Base-by-base conservation (phyloP, 2,329 filamentous ascomycete species). In the Phialocephala subalpina region DNA sequence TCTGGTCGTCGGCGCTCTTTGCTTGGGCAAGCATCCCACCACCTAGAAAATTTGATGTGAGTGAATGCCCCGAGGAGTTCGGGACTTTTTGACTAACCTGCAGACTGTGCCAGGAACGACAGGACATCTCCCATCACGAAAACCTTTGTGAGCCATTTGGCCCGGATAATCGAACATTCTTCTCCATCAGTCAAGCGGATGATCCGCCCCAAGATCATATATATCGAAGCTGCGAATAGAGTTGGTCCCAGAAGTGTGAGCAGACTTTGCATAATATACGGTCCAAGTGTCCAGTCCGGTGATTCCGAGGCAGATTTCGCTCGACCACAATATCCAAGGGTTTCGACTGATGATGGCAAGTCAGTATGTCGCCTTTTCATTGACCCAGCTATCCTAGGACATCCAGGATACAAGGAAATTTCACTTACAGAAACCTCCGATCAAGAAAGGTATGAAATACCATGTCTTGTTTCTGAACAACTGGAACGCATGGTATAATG, bases 41-140 rank as follows among this genome's bases (percentile, higher is more conserved):
- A 33, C 29, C 29, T 33, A 33, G 29, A 33, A 33, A 33, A 9
- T n/a, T 33, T 9, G 29, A 33, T 33, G 4, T 33, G 29, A 33
- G 29, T 9, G 9, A 33, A 33, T 33, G 9, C 9, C 9, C 29
- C 29, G 29, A 33, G 9, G 29, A 33, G 29, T 9, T 33, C 9
- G 25, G 5, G 56, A 60, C 14, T 45, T 47, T 3, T n/a, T n/a
- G 11, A 40, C n/a, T 22, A 11, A 40, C 33, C 56, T 38, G 25
- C 56, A n/a, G 68, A 59, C 68, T 84, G 82, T 2, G 81, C 72
- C 1, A 81, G 33, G 70, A 84, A 82, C 7, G 78, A 80, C 3
- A 83, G 40, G 0, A 83, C 74, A 65, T 84, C 82, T 8, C 82
- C 82, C 22, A 71, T 62, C 4, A 84, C 81, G 61, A 84, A 84